phyloP scores from a whole-genome alignment of 1,284 basidiomycete species.

The Sanghuangporus baumii region DNA sequence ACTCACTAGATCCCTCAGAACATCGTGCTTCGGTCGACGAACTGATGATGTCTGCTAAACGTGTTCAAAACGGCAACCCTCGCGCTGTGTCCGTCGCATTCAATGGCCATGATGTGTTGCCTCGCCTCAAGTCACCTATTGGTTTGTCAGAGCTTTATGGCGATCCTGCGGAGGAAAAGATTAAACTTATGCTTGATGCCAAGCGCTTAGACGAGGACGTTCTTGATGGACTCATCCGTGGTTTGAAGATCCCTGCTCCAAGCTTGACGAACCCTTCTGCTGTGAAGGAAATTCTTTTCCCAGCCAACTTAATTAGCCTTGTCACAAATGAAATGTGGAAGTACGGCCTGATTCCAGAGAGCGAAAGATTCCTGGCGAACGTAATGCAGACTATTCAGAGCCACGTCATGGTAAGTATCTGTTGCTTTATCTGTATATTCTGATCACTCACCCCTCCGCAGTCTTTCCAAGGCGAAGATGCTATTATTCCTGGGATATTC shows the following conservation, averaged over 20 bases:
- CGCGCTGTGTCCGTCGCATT: constrained; percentile 92
- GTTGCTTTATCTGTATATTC: constrained; percentile 12
- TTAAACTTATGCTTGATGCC: constrained; percentile 87
- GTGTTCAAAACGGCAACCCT: constrained; percentile 69
- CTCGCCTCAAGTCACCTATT: constrained; percentile 63
- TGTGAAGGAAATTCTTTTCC: constrained; percentile 98
- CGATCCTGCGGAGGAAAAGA: constrained; percentile 93
- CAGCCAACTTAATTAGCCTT: constrained; percentile 96
- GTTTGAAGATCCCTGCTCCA: constrained; percentile 90
- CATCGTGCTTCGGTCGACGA: constrained; percentile 75
- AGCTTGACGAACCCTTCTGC: constrained; percentile 88
- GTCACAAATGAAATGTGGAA: constrained; percentile 99
- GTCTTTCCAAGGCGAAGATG: constrained; percentile 92
- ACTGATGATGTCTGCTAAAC: constrained; percentile 72
- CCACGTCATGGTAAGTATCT: constrained; percentile 87
- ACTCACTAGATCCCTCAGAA: constrained; percentile 54
- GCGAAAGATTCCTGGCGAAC: constrained; percentile 96
- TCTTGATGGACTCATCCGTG: constrained; percentile 84
- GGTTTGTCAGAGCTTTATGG: constrained; percentile 77
- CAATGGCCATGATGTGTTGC: constrained; percentile 68
- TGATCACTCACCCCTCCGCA: constrained; percentile 27
- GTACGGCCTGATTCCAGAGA: constrained; percentile 94
- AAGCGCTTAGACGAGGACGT: constrained; percentile 94
- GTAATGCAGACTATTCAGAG: constrained; percentile 98
- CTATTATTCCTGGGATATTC: constrained; percentile 94